These are phyloP conservation scores for Pleurotus tuber-regium DNA, from an alignment of 768 basidiomycete genomes.

Conservation along the genomic window DNA sequence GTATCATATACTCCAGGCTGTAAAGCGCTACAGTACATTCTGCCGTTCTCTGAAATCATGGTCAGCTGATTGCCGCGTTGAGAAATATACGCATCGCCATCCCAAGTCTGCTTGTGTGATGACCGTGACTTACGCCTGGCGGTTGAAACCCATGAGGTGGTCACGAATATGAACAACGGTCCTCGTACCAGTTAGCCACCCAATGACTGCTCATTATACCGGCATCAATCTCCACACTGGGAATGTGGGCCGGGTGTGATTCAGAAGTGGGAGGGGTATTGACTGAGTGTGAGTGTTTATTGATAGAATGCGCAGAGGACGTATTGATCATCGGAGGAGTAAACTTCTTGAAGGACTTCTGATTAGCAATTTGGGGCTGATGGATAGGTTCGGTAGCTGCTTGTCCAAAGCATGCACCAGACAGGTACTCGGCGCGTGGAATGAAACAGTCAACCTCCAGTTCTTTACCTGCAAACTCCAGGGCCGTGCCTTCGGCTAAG, in stretches of 20 bases:
- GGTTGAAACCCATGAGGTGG: constrained; percentile 1
- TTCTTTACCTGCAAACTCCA: constrained; percentile 52
- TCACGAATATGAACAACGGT: constrained; percentile 6
- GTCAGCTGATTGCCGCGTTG: constrained; percentile 47
- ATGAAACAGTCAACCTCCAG: constrained; percentile 63
- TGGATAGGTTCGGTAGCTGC: constrained; percentile 10
- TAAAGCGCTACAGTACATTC: constrained; percentile 45
- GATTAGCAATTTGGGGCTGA: constrained; percentile 18
- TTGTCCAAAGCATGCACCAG: constrained; percentile 61
- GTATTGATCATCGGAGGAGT: constrained; percentile 17
- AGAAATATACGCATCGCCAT: constrained; percentile 70
- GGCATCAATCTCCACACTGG: constrained; percentile 10
- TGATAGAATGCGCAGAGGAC: neutral
- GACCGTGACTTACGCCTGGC: constrained; percentile 66
- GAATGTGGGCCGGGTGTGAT: too few species aligned
- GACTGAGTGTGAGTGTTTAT: neutral
- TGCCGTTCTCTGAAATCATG: constrained; percentile 69
- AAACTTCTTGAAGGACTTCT: constrained; percentile 24
- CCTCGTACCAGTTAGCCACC: constrained; percentile 72
- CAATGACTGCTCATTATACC: constrained; percentile 45
- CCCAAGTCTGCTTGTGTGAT: constrained; percentile 80
- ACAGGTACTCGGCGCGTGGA: constrained; percentile 52
- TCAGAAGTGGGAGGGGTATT: neutral
- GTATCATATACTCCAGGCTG: neutral
- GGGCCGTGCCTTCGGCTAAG: constrained; percentile 35